These are phyloP conservation scores for Ulota crispa DNA, from an alignment of 225 moss, liverwort and hornwort species.

Conservation along the genomic window DNA sequence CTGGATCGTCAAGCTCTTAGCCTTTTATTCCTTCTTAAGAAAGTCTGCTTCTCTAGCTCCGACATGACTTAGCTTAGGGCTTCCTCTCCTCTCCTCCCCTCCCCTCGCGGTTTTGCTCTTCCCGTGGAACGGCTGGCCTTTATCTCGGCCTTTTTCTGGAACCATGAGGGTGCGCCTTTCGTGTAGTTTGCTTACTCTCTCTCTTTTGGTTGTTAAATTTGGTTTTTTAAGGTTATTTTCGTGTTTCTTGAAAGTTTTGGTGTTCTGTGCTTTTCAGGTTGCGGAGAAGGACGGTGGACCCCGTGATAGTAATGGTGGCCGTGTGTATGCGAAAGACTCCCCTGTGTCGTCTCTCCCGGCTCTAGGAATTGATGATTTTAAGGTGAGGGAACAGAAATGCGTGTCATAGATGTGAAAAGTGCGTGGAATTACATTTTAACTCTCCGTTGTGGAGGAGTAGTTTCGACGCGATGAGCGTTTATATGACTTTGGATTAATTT, in stretches of 20 bases:
- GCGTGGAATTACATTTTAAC: background rate
- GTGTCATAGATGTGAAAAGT: background rate
- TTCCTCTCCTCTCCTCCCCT: background rate
- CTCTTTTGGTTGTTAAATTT: background rate
- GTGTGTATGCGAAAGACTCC: conserved; percentile 53
- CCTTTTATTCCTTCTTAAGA: too few relatives aligned
- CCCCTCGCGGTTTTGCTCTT: background rate
- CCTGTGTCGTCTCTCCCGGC: conserved; percentile 57
- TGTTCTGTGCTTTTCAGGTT: conserved; percentile 35
- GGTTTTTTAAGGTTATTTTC: background rate
- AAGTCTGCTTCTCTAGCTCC: background rate
- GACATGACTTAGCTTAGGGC: conserved; percentile 26
- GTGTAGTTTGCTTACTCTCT: background rate
- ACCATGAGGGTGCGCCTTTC: conserved; percentile 37
- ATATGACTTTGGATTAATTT: background rate
- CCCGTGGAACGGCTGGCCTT: background rate
- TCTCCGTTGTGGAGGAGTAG: background rate
- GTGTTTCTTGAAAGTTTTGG: background rate
- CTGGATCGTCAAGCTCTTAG: background rate
- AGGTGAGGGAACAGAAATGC: conserved; percentile 52
- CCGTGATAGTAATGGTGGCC: conserved; percentile 49
- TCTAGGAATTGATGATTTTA: conserved; percentile 74
- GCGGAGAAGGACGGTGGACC: conserved; percentile 62
- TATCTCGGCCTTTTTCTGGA: conserved; percentile 5
- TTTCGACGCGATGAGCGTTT: background rate